These are phyloP conservation scores for Fusarium sp. DNA, from an alignment of 2,329 filamentous ascomycete species.

Conservation along the genomic window DNA sequence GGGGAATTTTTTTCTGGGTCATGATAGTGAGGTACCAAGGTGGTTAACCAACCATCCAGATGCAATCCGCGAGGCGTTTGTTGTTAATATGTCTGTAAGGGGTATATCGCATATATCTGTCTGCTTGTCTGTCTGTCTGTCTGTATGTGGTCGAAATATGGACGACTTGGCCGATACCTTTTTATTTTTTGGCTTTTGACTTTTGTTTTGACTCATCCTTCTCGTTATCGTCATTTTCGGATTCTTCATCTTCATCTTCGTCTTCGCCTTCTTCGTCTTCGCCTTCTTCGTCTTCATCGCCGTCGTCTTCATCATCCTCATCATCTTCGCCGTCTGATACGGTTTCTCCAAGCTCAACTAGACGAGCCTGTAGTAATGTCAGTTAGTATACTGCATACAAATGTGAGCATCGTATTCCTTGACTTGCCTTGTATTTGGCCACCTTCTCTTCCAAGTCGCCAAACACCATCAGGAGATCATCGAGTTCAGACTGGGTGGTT, in stretches of 20 bases:
- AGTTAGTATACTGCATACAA: conserved; percentile 24
- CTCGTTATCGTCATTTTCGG: conserved; percentile 20
- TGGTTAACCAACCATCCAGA: conserved; percentile 20
- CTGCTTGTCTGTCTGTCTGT: neutral
- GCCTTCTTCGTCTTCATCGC: conserved; percentile 43
- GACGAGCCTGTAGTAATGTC: conserved; percentile 60
- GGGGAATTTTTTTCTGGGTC: conserved; percentile 42
- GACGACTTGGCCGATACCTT: neutral
- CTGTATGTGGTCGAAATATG: neutral
- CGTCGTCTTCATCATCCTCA: conserved; percentile 67
- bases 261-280: conserved; percentile 23
- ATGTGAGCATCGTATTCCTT: neutral
- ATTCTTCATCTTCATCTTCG: conserved; percentile 26
- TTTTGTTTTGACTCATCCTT: conserved; percentile 11
- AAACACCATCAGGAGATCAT: conserved; percentile 85
- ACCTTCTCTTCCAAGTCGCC: conserved; percentile 83
- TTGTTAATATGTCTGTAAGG: conserved; percentile 47
- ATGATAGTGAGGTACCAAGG: conserved; percentile 6
- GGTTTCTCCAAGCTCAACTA: conserved; percentile 74
- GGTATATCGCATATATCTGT: conserved; percentile 39
- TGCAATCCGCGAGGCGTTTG: conserved; percentile 48
- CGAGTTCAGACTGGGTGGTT: conserved; percentile 77
- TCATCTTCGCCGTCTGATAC: conserved; percentile 84
- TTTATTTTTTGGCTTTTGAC: conserved; percentile 5
- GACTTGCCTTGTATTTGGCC: conserved; percentile 76